Percentiles rank a stretch among this genome's conserved stretches.
Conservation (phyloP, 176 grass and related monocot species). For the Rhynchospora tenuis region DNA sequence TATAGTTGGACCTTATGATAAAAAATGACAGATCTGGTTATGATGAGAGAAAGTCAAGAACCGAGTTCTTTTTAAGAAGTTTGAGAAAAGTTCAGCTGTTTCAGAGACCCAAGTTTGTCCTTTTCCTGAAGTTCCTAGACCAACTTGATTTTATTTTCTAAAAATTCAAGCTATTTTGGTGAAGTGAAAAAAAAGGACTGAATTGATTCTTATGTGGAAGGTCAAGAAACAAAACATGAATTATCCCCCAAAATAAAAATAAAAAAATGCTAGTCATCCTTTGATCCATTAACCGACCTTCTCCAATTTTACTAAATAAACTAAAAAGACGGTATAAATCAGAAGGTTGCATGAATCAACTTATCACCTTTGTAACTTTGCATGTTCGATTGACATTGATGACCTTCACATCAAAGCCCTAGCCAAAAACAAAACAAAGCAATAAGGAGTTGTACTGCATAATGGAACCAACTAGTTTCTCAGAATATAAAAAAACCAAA, state of each 20-base stretch:
- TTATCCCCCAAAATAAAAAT: background rate
- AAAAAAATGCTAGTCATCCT: background rate
- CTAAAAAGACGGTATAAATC: background rate
- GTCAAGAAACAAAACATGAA: background rate
- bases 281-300: background rate
- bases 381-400: conserved; percentile 90
- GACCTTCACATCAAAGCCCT: conserved; percentile 98
- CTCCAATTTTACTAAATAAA: background rate
- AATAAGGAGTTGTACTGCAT: background rate
- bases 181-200: background rate
- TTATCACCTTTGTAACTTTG: conserved; percentile 91
- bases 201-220: background rate
- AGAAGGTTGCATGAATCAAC: conserved; percentile 1
- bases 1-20: background rate
- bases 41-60: background rate
- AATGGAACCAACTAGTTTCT: background rate
- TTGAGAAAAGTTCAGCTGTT: background rate
- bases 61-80: background rate
- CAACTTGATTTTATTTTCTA: background rate
- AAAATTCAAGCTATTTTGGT: background rate
- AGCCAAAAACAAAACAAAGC: background rate
- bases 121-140: background rate
- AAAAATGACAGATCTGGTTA: background rate
- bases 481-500: conserved; percentile 12
- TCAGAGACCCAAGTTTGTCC: background rate